Evolutionary conservation across 345 rosid species (phyloP), one percentile per base, ranked within the genome.

Genomic region (Diplotaxis tenuifolia): DNA sequence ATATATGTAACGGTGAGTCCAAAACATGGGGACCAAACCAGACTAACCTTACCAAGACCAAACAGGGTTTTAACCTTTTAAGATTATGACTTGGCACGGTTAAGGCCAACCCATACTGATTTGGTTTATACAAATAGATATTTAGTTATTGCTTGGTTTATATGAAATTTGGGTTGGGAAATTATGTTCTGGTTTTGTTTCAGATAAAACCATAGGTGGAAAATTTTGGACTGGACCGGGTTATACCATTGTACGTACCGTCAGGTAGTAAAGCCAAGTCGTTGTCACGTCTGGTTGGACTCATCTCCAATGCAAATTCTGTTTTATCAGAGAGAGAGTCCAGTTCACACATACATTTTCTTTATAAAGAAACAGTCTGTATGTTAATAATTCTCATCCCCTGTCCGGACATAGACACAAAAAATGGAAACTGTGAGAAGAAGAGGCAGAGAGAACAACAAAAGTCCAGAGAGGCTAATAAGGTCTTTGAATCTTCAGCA

Each of bases 231-330:
- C 57, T 11, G 40, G 55, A 72, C 70, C 70, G 76, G 58, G 57
- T 64, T 54, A 64, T 23, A 32, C 19, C 42, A 36, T 52, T 28
- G 65, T 73, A 73, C 70, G 65, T 73, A 73, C 70, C 71, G 55
- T 55, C 71, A 73, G 77, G 77, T 65, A 74, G 74, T 53, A 68
- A 75, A 61, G 74, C 57, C 74, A 75, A 68, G 79, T 75, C 79
- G 9, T 68, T 75, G 57, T 75, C 74, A 61, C 57, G 55, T 61
- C 49, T 75, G 78, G 74, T 75, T 75, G 45, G 66, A 29, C 45
- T 67, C 68, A 59, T 75, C 78, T 61, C 63, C 6, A 32, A 68
- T 49, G 54, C 73, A 61, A 74, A 23, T 58, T 66, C 72, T 66
- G 61, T 6, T 74, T 4, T 31, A 12, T 66, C 20, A 45, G 28